Conservation (phyloP, 768 basidiomycete species). For the Phaeolepiota aurea region DNA sequence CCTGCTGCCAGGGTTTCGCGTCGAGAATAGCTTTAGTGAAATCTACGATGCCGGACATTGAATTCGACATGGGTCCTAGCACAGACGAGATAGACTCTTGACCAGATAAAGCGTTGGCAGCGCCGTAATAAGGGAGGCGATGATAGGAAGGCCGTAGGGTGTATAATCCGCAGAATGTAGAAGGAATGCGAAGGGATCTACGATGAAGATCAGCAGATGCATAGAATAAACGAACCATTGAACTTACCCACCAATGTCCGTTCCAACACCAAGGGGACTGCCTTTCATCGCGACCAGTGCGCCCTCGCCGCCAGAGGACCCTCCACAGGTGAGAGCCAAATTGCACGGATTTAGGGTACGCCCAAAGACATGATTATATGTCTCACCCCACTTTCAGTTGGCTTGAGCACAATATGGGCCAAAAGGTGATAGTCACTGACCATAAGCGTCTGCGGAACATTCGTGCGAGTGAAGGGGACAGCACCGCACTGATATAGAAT, state of each 20-base stretch:
- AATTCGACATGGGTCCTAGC: slow-evolving; percentile 48
- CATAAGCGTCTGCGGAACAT: slow-evolving; percentile 50
- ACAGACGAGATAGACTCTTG: slow-evolving; percentile 51
- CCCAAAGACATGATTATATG: slow-evolving; percentile 55
- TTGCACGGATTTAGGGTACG: slow-evolving; percentile 57
- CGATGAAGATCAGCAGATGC: background rate
- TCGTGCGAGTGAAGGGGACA: slow-evolving; percentile 47
- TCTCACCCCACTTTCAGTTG: slow-evolving; percentile 38
- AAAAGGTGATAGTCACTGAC: slow-evolving; percentile 12
- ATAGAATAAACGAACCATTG: background rate
- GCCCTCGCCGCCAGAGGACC: slow-evolving; percentile 63
- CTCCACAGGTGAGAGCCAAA: slow-evolving; percentile 46
- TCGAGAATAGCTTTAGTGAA: slow-evolving; percentile 47
- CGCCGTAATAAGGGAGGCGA: slow-evolving; percentile 47
- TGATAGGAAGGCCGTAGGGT: slow-evolving; percentile 48
- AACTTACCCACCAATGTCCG: slow-evolving; percentile 52
- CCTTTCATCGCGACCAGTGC: slow-evolving; percentile 55
- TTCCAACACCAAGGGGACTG: slow-evolving; percentile 52
- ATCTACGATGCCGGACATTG: slow-evolving; percentile 38
- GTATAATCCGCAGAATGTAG: slow-evolving; percentile 49
- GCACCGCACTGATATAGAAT: slow-evolving; percentile 49
- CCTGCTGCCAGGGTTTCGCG: slow-evolving; percentile 44
- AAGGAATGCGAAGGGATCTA: slow-evolving; percentile 50
- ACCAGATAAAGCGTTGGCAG: slow-evolving; percentile 41
- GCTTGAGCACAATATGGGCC: no score